Evolutionary conservation across 768 basidiomycete genomes (phyloP).

Genomic region (Xanthoconium stramineum): DNA sequence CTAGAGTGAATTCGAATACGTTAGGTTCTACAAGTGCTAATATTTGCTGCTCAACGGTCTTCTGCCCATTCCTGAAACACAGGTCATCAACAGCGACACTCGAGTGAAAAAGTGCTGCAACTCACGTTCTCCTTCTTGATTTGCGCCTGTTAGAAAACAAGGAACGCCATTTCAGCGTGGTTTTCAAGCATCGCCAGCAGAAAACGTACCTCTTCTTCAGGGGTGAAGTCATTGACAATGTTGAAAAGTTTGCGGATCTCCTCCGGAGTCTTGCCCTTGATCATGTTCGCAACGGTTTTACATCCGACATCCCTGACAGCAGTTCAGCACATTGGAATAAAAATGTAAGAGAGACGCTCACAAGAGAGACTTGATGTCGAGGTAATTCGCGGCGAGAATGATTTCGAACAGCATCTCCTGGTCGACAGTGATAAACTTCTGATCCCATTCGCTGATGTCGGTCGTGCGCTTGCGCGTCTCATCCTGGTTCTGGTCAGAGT

Average conservation of each 20-base stretch:
- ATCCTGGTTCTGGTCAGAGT: conserved; percentile 78
- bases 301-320: conserved; percentile 86
- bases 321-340: conserved; percentile 3
- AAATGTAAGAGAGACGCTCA: conserved; percentile 38
- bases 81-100: conserved; percentile 15
- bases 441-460: conserved; percentile 99
- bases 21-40: conserved; percentile 22
- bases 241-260: conserved; percentile 99
- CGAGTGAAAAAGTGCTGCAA: conserved; percentile 10
- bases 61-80: conserved; percentile 82
- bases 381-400: conserved; percentile 98
- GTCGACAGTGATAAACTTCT: conserved; percentile 97
- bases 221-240: conserved; percentile 97
- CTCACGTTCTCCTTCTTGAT: conserved; percentile 99
- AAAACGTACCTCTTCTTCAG: conserved; percentile 87
- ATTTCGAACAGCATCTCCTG: conserved; percentile 99
- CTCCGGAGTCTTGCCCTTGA: conserved; percentile 99
- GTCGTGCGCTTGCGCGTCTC: conserved; percentile 98
- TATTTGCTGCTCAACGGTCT: conserved; percentile 58
- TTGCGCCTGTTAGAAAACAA: conserved; percentile 59
- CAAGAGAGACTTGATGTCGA: conserved; percentile 99
- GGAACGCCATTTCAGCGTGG: not conserved
- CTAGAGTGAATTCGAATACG: conserved; percentile 22
- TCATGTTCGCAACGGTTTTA: conserved; percentile 99
- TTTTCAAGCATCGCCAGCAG: conserved; percentile 1